phyloP scores from a whole-genome alignment of 345 rosid species.

The Excoecaria cochinchinensis region DNA sequence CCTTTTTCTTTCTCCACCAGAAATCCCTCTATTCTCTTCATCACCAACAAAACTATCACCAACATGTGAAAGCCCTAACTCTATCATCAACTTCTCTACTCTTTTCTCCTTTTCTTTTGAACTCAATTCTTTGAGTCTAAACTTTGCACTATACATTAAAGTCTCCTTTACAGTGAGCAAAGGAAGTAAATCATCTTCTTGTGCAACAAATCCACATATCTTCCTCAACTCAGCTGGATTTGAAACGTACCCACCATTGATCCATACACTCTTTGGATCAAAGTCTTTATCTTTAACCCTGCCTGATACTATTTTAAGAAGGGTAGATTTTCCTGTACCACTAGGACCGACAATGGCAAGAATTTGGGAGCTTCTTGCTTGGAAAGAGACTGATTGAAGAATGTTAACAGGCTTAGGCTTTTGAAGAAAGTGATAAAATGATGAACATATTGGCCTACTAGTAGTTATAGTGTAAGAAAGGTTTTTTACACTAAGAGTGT shows the following conservation, averaged over 20 bases:
- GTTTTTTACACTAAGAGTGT: conserved; percentile 39
- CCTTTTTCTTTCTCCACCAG: conserved; percentile 36
- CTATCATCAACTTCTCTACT: conserved; percentile 63
- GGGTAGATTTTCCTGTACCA: conserved; percentile 85
- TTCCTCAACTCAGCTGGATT: conserved; percentile 52
- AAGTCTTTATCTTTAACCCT: conserved; percentile 54
- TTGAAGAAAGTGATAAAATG: conserved; percentile 29
- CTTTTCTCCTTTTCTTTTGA: conserved; percentile 52
- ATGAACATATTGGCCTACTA: conserved; percentile 21
- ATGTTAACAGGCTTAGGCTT: conserved; percentile 48
- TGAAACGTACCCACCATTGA: conserved; percentile 38
- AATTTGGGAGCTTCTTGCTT: conserved; percentile 60
- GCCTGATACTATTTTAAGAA: conserved; percentile 69
- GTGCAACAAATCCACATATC: conserved; percentile 81
- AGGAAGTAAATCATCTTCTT: conserved; percentile 78
- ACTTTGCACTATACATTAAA: conserved; percentile 70
- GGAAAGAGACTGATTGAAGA: conserved; percentile 66
- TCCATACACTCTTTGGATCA: conserved; percentile 44
- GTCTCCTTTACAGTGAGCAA: conserved; percentile 84
- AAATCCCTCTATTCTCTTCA: conserved; percentile 28
- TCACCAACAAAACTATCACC: conserved; percentile 33
- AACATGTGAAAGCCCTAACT: conserved; percentile 58
- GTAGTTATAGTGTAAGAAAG: conserved; percentile 63
- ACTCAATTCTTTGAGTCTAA: conserved; percentile 56
- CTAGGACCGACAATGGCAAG: conserved; percentile 83